Base-by-base conservation (phyloP, 306 rosid genomes). In the Oemleria cerasiformis region DNA sequence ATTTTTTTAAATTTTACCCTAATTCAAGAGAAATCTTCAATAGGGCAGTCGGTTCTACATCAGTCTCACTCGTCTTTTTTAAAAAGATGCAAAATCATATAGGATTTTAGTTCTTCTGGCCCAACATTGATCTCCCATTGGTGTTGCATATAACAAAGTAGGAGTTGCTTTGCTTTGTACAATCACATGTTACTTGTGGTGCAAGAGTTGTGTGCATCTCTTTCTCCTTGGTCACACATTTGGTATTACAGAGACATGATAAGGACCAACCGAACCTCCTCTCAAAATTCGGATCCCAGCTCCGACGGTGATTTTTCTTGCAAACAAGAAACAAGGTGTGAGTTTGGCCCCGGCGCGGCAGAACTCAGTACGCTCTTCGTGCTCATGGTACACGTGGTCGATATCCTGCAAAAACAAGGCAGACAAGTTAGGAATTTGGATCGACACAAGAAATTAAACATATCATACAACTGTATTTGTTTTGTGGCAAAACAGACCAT, bases 241-340 rank as follows among this genome's bases (percentile, higher is more conserved):
- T 53, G 19, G 14, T 53, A 7, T 51, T 50, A 34, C 47, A 68
- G 36, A n/a, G 20, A 11, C 42, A 25, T 50, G 65, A 11, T 41
- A 60, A 14, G 50, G 41, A 80, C 61, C 63, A 17, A 65, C 34
- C 68, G 60, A 19, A 41, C 78, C 74, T 6, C 64, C 65, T 23
- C 51, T 43, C 56, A 68, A 8, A 48, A 81, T 36, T 15, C 74
- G 74, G 36, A 70, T 20, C 5, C 71, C 82, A 5, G 82, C 82
- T 9, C 53, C 50, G 0, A 36, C 23, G 9, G 79, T 63, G 76
- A 77, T 77, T 49, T 81, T 81, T 65, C 85, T 74, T 17, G 79
- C 82, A 58, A 81, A 77, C 60, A 81, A 73, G 74, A 48, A 81
- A 50, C 79, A 81, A 11, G 79, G 25, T 34, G 67, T 19, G 5